Base-by-base conservation (phyloP, 192 early-diverging fungal species). In the Entophlyctis helioformis region DNA sequence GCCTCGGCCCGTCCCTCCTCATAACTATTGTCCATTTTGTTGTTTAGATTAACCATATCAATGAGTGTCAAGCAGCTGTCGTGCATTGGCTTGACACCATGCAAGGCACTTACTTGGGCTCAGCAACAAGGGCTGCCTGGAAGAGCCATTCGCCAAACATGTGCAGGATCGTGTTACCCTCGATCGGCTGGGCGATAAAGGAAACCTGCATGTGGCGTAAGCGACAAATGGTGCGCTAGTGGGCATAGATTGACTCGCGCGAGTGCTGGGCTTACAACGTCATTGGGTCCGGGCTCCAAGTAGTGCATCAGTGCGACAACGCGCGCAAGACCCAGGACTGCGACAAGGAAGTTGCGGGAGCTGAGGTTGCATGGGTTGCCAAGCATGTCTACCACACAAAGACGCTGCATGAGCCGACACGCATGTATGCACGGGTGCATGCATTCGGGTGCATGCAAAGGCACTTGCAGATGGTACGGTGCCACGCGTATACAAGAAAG, bases 101-200 rank as follows among this genome's bases (percentile, higher is more conserved):
- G 29, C 29, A n/a, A n/a, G n/a, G 4, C 29, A 39, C 51, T 36
- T 64, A 59, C 38, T 15, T 71, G 41, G 38, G 67, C 11, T 48
- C 39, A 43, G 24, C 12, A 16, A 54, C 51, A 2, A 48, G 32
- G 3, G 60, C 68, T 0, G 81, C 80, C 26, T 84, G 80, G 70
- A 89, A 89, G 8, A 91, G 62, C 74, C 78, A 86, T 0, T 57
- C 43, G 1, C 84, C 85, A 75, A 88, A 87, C 81, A 89, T 87
- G 45, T 79, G 62, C 38, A 91, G 66, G 8, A 91, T 36, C 0
- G 83, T 85, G 44, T 86, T 88, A 15, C 83, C 84, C 58, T 87
- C 63, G 4, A 57, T 57, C 2, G 51, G 44, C 7, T 27, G 31
- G n/a, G 52, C 28, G 15, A 34, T 22, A 4, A 40, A 40, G 11